These are phyloP conservation scores for Mycena amicta DNA, from an alignment of 768 basidiomycete genomes.

Conservation along the genomic window DNA sequence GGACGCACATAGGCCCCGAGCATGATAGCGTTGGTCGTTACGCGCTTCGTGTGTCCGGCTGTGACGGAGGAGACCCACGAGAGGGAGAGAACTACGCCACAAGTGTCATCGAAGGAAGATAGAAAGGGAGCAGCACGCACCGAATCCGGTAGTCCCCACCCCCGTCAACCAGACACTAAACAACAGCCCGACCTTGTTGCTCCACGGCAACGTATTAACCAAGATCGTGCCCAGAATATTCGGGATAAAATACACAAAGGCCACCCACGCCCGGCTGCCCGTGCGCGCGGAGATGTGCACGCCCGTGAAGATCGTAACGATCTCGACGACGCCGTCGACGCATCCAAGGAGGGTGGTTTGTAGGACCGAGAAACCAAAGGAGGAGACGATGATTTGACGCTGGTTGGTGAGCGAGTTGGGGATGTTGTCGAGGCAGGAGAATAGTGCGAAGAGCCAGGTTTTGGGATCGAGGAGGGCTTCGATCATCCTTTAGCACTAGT, in stretches of 20 bases:
- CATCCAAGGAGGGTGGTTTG: slow-evolving; percentile 59
- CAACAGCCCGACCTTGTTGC: slow-evolving; percentile 49
- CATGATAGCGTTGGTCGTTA: slow-evolving; percentile 19
- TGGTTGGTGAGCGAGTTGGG: slow-evolving; percentile 56
- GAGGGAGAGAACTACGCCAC: slow-evolving; percentile 34
- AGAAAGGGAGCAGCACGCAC: too few species aligned
- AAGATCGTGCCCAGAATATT: slow-evolving; percentile 50
- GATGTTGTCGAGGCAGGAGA: slow-evolving; percentile 49
- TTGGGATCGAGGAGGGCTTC: slow-evolving; percentile 58
- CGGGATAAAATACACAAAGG: slow-evolving; percentile 30
- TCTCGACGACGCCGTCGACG: slow-evolving; percentile 52
- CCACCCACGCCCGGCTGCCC: slow-evolving; percentile 10
- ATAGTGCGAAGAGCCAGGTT: slow-evolving; percentile 62
- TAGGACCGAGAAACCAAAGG: slow-evolving; percentile 52
- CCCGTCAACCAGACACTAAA: slow-evolving; percentile 44
- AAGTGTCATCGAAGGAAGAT: slow-evolving; percentile 30
- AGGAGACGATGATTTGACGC: slow-evolving; percentile 48
- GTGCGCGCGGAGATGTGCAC: slow-evolving; percentile 38
- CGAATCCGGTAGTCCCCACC: slow-evolving; percentile 13
- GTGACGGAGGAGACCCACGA: slow-evolving; percentile 58
- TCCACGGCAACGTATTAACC: slow-evolving; percentile 51
- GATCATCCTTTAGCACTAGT: slow-evolving; percentile 40
- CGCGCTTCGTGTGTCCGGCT: slow-evolving; percentile 40
- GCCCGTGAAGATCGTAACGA: slow-evolving; percentile 56
- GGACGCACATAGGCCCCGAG: slow-evolving; percentile 17